Percentiles rank a stretch among this genome's conserved stretches.
These are phyloP conservation scores for Mucor piriformis DNA, from an alignment of 371 early-diverging fungal species.

Conservation along the genomic window DNA sequence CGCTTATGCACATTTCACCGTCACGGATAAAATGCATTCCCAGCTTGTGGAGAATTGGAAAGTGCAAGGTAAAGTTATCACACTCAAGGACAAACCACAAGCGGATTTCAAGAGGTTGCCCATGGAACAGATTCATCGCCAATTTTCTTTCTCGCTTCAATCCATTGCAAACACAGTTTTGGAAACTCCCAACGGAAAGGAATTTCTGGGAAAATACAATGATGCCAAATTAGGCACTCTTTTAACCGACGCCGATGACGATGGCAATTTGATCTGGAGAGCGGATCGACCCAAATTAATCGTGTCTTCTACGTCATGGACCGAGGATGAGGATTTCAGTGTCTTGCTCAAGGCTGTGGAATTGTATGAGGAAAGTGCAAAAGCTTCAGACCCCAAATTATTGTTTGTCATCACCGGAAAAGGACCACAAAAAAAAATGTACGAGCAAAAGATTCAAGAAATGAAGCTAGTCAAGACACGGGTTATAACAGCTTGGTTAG, in stretches of 20 bases:
- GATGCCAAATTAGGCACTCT: conserved; percentile 39
- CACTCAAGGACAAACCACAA: conserved; percentile 77
- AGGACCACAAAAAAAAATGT: conserved; percentile 80
- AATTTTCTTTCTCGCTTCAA: conserved; percentile 17
- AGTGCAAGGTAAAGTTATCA: conserved; percentile 64
- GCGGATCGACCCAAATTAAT: conserved; percentile 68
- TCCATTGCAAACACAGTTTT: conserved; percentile 48
- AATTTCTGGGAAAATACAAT: conserved; percentile 18
- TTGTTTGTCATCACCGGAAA: conserved; percentile 92
- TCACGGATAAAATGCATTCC: conserved; percentile 84
- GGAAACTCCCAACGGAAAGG: conserved; percentile 3
- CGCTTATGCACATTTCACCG: conserved; percentile 86
- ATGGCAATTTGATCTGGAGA: conserved; percentile 38
- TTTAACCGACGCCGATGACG: conserved; percentile 38
- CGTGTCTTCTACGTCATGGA: conserved; percentile 95
- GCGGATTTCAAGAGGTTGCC: conserved; percentile 65
- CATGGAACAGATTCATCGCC: conserved; percentile 57
- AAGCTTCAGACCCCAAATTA: conserved; percentile 57
- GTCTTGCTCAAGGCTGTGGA: conserved; percentile 75
- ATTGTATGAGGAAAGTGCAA: conserved; percentile 51
- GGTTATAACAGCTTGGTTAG: conserved; percentile 85
- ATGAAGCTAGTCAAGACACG: conserved; percentile 58
- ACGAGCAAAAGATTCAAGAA: conserved; percentile 62
- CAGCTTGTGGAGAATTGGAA: conserved; percentile 66
- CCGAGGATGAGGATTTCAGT: conserved; percentile 93